Evolutionary conservation across 2,329 filamentous ascomycete genomes (phyloP).

Genomic region (Claviceps paspali): DNA sequence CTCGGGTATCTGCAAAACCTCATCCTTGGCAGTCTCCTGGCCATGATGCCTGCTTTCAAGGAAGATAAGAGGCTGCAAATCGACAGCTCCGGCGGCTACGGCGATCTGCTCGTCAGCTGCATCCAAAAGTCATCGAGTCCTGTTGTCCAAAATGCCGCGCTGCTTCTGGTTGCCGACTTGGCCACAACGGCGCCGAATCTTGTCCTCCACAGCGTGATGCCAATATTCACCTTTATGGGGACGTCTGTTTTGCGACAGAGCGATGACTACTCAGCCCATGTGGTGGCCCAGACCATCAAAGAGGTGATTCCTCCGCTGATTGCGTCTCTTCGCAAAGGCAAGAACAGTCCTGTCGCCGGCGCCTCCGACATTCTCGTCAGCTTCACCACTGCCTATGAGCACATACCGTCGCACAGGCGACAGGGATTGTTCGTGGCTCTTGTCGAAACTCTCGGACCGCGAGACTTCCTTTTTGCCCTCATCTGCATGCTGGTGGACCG

Average conservation of each 20-base stretch:
- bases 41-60: slow-evolving; percentile 69
- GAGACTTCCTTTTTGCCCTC: slow-evolving; percentile 79
- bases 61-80: slow-evolving; percentile 45
- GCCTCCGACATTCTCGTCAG: slow-evolving; percentile 85
- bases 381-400: slow-evolving; percentile 92
- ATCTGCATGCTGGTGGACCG: slow-evolving; percentile 82
- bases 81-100: slow-evolving; percentile 65
- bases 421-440: slow-evolving; percentile 72
- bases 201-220: slow-evolving; percentile 95
- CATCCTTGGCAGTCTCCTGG: slow-evolving; percentile 64
- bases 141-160: slow-evolving; percentile 81
- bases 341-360: slow-evolving; percentile 62
- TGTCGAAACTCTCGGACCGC: slow-evolving; percentile 67
- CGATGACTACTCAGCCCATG: slow-evolving; percentile 92
- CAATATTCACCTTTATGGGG: slow-evolving; percentile 97
- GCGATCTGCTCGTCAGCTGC: slow-evolving; percentile 85
- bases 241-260: slow-evolving; percentile 80
- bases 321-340: slow-evolving; percentile 66
- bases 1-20: slow-evolving; percentile 82
- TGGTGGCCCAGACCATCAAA: slow-evolving; percentile 88
- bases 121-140: slow-evolving; percentile 83
- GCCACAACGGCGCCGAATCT: slow-evolving; percentile 80
- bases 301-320: slow-evolving; percentile 88
- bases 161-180: slow-evolving; percentile 75
- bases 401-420: slow-evolving; percentile 78